Percentiles rank a stretch among this genome's conserved stretches.
Conservation (phyloP, 805 yeast species). For the Pichia manshurica region DNA sequence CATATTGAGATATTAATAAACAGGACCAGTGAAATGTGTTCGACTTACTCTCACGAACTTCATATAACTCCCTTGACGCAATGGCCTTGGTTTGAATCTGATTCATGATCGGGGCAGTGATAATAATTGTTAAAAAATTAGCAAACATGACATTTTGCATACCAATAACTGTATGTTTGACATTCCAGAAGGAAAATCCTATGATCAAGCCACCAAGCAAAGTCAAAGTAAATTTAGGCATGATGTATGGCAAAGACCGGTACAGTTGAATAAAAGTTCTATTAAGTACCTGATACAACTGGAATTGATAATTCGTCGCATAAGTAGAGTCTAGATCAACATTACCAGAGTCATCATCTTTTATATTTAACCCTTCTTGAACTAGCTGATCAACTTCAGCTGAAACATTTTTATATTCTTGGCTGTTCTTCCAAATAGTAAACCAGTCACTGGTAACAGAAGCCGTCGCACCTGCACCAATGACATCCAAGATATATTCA, state of each 20-base stretch:
- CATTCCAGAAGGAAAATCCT: slow-evolving; percentile 59
- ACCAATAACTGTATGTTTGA: slow-evolving; percentile 46
- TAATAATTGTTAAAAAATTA: slow-evolving; percentile 47
- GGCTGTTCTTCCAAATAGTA: slow-evolving; percentile 48
- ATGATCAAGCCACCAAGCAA: slow-evolving; percentile 38
- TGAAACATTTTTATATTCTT: slow-evolving; percentile 24
- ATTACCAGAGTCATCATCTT: slow-evolving; percentile 11
- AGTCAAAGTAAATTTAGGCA: slow-evolving; percentile 39
- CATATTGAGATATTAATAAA: slow-evolving; percentile 46
- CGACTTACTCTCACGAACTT: slow-evolving; percentile 64
- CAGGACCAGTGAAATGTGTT: slow-evolving; percentile 71
- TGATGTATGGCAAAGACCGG: slow-evolving; percentile 44
- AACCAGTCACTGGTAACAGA: slow-evolving; percentile 54
- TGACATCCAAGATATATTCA: slow-evolving; percentile 65
- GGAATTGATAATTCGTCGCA: slow-evolving; percentile 43
- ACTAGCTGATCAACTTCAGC: slow-evolving; percentile 28
- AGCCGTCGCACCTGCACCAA: slow-evolving; percentile 81
- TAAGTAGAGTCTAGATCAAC: slow-evolving; percentile 22
- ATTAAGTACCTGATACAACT: slow-evolving; percentile 30
- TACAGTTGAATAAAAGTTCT: slow-evolving; percentile 40
- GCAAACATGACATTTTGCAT: slow-evolving; percentile 55
- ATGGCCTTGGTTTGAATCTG: slow-evolving; percentile 60
- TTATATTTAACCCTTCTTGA: slow-evolving; percentile 13
- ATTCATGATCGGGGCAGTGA: slow-evolving; percentile 54
- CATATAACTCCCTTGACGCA: slow-evolving; percentile 54